Conservation (phyloP, 2,329 filamentous ascomycete genomes). For the Dendrostoma leiphaemia region DNA sequence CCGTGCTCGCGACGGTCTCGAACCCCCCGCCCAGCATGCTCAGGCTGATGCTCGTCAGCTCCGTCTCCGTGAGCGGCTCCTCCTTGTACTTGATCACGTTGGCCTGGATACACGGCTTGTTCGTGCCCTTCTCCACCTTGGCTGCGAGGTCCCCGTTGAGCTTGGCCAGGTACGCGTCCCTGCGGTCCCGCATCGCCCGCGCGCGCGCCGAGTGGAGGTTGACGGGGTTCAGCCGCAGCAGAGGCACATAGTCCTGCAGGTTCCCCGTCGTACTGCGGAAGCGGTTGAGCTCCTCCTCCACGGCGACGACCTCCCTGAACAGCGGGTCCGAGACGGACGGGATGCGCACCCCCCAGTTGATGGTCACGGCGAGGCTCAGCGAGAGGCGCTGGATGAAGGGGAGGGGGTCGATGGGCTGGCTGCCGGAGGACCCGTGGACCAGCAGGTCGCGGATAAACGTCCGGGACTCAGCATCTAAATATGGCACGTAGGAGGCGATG, state of each 20-base stretch:
- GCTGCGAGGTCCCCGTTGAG: constrained; percentile 13
- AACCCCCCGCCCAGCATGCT: constrained; percentile 48
- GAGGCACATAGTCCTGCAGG: constrained; percentile 17
- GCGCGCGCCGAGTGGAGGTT: constrained; percentile 11
- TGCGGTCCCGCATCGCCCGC: constrained; percentile 15
- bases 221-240: constrained; percentile 16
- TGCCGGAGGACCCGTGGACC: constrained; percentile 50
- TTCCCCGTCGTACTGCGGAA: constrained; percentile 19
- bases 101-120: constrained; percentile 19
- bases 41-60: constrained; percentile 43
- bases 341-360: constrained; percentile 22
- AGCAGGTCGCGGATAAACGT: constrained; percentile 55
- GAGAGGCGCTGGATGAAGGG: constrained; percentile 18
- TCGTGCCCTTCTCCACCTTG: constrained; percentile 9
- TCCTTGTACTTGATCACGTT: constrained; percentile 18
- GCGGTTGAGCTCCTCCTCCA: constrained; percentile 20
- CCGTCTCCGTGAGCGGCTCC: constrained; percentile 12
- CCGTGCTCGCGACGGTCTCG: constrained; percentile 16
- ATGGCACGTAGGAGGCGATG: constrained; percentile 65
- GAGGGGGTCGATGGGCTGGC: constrained; percentile 16
- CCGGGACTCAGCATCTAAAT: constrained; percentile 63
- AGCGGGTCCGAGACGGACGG: constrained; percentile 18
- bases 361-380: constrained; percentile 19
- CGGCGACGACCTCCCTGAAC: constrained; percentile 19
- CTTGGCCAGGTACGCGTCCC: constrained; percentile 11